Conservation (phyloP, 1,139 yeast genomes). For the Kodamaea anthophila region DNA sequence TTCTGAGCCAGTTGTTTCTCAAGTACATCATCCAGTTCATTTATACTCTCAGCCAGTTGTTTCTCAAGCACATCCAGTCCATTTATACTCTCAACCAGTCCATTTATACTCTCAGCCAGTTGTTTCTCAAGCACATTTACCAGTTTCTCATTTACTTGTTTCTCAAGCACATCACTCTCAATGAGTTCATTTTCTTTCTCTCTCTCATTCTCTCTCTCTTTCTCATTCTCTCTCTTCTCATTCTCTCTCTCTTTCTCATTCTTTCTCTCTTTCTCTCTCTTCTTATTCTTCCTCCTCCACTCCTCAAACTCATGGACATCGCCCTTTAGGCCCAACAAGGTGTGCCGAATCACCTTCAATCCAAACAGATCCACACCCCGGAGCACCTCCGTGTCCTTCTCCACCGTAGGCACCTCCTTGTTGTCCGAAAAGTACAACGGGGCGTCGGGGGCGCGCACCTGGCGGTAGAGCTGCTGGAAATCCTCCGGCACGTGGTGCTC, state of each 20-base stretch:
- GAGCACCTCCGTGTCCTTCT: conserved; percentile 53
- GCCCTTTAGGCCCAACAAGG: conserved; percentile 57
- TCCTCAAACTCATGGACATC: conserved; percentile 19
- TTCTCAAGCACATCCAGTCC: too few relatives aligned
- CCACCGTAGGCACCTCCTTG: conserved; percentile 25
- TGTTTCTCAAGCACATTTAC: too few relatives aligned
- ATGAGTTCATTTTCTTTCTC: neutral
- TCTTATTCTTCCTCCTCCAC: neutral
- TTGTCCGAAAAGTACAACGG: conserved; percentile 27
- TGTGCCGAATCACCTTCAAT: conserved; percentile 72
- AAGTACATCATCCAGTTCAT: too few relatives aligned
- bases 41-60: too few relatives aligned
- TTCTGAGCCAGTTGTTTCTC: neutral
- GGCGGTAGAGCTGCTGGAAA: conserved; percentile 24
- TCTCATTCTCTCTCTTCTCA: neutral
- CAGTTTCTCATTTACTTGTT: too few relatives aligned
- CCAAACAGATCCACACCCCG: conserved; percentile 74
- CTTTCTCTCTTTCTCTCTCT: neutral
- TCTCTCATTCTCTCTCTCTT: neutral
- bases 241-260: neutral
- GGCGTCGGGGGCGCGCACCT: conserved; percentile 17
- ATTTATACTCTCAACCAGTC: neutral
- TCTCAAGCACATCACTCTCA: too few relatives aligned
- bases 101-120: neutral
- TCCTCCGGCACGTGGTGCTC: conserved; percentile 32